A percentile compares a stretch with the other conserved stretches of the same genome.
Evolutionary conservation across 495 filamentous ascomycete species (phyloP).

Genomic region (Glonium stellatum): DNA sequence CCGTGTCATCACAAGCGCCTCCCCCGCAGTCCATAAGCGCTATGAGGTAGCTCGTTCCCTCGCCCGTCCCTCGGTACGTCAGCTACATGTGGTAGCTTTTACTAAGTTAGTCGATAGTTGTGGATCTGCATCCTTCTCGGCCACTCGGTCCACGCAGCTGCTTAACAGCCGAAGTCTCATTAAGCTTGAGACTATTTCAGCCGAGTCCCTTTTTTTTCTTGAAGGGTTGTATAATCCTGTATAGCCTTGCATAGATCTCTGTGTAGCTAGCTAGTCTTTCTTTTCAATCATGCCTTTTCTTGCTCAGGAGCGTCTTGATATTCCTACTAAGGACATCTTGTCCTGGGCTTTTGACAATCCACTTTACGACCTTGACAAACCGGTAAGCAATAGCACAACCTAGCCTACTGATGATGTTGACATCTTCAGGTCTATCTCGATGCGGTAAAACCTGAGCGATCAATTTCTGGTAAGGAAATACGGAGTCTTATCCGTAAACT

Average conservation of each 20-base stretch:
- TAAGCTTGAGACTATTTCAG: background rate
- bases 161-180: background rate
- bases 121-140: no score
- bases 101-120: no score
- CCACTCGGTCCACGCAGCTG: no score
- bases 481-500: slow-evolving; percentile 26
- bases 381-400: slow-evolving; percentile 7
- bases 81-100: background rate
- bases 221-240: background rate
- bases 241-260: background rate
- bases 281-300: slow-evolving; percentile 13
- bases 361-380: slow-evolving; percentile 31
- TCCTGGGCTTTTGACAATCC: slow-evolving; percentile 33
- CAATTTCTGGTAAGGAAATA: slow-evolving; percentile 28
- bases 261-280: background rate
- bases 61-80: background rate
- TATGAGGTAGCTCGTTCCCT: background rate
- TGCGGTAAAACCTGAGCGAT: slow-evolving; percentile 18
- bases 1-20: background rate
- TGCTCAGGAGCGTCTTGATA: slow-evolving; percentile 20
- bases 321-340: slow-evolving; percentile 30
- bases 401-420: background rate
- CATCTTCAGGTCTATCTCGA: slow-evolving; percentile 29
- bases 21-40: background rate
- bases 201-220: background rate